These are phyloP conservation scores for Delitschia confertaspora DNA, from an alignment of 495 filamentous ascomycete genomes.

Conservation along the genomic window DNA sequence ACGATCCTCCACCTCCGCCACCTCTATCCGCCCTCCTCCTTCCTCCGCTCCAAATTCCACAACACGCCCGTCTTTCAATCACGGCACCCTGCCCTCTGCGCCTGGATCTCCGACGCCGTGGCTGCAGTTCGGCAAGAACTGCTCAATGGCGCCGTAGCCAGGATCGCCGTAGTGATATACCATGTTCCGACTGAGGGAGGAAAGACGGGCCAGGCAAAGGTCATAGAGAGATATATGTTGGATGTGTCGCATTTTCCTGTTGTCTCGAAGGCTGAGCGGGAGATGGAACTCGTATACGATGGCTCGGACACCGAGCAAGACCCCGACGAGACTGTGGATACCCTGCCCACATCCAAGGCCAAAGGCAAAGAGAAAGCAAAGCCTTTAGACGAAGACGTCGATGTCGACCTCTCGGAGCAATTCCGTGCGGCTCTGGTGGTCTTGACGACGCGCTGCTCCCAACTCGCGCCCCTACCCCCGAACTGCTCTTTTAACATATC, in stretches of 20 bases:
- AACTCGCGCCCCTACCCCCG: conserved; percentile 55
- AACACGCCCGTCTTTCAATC: conserved; percentile 84
- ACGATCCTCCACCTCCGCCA: conserved; percentile 81
- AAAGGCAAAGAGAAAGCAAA: conserved; percentile 32
- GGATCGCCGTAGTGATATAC: conserved; percentile 70
- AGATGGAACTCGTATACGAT: conserved; percentile 38
- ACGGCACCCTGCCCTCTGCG: conserved; percentile 82
- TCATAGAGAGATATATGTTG: conserved; percentile 77
- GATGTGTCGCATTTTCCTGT: conserved; percentile 68
- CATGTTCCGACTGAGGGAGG: conserved; percentile 35
- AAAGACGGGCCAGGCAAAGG: conserved; percentile 7
- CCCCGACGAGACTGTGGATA: conserved; percentile 1
- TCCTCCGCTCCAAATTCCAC: conserved; percentile 74
- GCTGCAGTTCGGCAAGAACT: conserved; percentile 67
- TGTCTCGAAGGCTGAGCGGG: conserved; percentile 40
- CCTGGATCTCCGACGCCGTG: conserved; percentile 81
- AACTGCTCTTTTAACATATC: conserved; percentile 81
- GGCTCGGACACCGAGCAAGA: conserved; percentile 31
- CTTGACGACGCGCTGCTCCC: conserved; percentile 48
- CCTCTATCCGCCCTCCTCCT: conserved; percentile 74
- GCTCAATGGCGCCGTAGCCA: conserved; percentile 56
- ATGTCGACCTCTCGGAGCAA: conserved; percentile 60
- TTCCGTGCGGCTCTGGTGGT: conserved; percentile 51
- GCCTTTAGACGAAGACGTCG: conserved; percentile 11
- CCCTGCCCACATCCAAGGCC: conserved; percentile 31